Conservation (phyloP, 257 asterid genomes). For the Petunia axillaris region DNA sequence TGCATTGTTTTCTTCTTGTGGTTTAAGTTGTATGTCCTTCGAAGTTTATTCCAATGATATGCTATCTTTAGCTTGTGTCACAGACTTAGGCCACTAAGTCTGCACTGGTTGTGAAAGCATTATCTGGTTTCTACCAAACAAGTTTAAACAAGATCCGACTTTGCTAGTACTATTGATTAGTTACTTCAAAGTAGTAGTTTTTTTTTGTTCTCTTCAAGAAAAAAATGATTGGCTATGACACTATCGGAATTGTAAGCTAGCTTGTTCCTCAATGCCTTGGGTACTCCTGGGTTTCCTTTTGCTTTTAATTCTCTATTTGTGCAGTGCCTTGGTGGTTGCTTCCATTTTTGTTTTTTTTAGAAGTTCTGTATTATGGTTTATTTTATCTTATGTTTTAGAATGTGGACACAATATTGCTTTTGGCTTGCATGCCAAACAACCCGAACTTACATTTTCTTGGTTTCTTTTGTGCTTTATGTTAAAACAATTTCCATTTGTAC, state of each 20-base stretch:
- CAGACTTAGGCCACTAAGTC: neutral
- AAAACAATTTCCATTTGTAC: neutral
- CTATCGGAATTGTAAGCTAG: neutral
- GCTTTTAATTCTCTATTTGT: neutral
- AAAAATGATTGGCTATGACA: neutral
- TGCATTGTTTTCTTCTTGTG: neutral
- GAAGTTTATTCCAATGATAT: neutral
- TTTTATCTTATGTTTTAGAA: neutral
- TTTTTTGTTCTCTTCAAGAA: neutral
- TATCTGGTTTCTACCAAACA: neutral
- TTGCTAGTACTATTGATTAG: conserved; percentile 5
- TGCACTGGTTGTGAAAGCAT: neutral
- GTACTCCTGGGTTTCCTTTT: neutral
- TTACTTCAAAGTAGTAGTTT: neutral
- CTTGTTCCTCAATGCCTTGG: neutral
- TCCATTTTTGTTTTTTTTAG: too few species aligned
- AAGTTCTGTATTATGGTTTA: neutral
- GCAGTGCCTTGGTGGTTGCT: neutral
- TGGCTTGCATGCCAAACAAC: neutral
- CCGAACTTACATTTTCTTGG: neutral
- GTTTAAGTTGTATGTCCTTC: neutral
- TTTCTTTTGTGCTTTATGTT: conserved; percentile 4
- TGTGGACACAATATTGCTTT: neutral
- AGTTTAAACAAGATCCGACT: neutral
- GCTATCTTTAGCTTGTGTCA: neutral